Evolutionary conservation across 495 filamentous ascomycete genomes (phyloP), one percentile per base, ranked within the genome.

Genomic region (Bombardia bombarda): DNA sequence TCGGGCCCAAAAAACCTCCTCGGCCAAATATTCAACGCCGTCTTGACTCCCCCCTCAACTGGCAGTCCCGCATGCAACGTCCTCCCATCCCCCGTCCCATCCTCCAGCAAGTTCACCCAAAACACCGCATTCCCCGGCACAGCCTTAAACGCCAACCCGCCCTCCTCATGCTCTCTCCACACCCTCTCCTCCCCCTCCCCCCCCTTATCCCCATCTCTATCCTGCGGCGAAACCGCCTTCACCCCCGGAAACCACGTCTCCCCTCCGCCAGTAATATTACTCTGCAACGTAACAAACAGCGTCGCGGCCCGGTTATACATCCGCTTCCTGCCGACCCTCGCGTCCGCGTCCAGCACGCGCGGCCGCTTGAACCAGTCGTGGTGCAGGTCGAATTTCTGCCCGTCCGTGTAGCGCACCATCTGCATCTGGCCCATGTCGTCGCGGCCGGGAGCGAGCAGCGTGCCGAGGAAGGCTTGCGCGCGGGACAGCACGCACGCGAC

Each of bases 1-100:
- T 30, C 26, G 13, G 26, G 26, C 13, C 26, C 26, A 7, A 13
- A 7, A 30, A 7, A 30, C 26, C 26, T 7, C 35, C 65, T 60
- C 10, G 70, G 80, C 83, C 83, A 88, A 51, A 87, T 83, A 66
- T 88, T 88, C 78, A 88, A 72, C n/a, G 82, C 84, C 36, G 85
- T 72, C 69, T 88, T 88, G 40, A 59, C 72, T 20, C 84, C 84
- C 44, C 61, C 65, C 30, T 66, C 72, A 8, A 87, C 81, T 23
- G 82, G 80, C 52, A 83, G 55, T 25, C 81, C 80, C 6, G 82
- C 82, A 68, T 88, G 84, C 60, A 83, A 71, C 26, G 73, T 80
- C 59, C 77, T 72, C 50, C 70, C 61, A 58, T 84, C 79, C 19
- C 80, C 82, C 7, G 55, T 63, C 34, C 83, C 82, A 3, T 68